phyloP scores from a whole-genome alignment of 352 stramenopile species.

The Saprolegnia parasitica region DNA sequence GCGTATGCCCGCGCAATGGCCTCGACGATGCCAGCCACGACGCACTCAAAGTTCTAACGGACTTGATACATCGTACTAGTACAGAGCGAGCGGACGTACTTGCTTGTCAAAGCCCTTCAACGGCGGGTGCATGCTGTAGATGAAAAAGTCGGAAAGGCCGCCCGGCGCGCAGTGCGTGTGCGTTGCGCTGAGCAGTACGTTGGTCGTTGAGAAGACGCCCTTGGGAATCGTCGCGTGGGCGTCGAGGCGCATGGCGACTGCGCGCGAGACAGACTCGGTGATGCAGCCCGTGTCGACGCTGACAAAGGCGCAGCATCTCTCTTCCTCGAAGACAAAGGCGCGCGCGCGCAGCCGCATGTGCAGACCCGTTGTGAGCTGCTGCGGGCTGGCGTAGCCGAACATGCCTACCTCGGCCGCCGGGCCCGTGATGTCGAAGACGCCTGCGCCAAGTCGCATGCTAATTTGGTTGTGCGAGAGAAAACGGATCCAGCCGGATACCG shows the following conservation, averaged over 20 bases:
- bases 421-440: constrained; percentile 82
- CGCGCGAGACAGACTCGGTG: constrained; percentile 82
- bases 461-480: neutral
- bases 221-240: constrained; percentile 38
- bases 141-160: constrained; percentile 89
- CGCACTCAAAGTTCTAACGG: constrained; percentile 84
- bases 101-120: constrained; percentile 52
- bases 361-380: constrained; percentile 72
- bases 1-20: constrained; percentile 70
- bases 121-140: constrained; percentile 84
- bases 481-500: neutral
- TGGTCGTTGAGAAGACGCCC: constrained; percentile 56
- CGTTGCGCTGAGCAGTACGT: constrained; percentile 86
- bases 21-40: constrained; percentile 84
- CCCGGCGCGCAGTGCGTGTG: constrained; percentile 89
- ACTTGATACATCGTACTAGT: constrained; percentile 1
- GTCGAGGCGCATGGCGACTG: constrained; percentile 60
- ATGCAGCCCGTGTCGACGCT: constrained; percentile 86
- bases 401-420: constrained; percentile 79
- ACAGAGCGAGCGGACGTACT: neutral
- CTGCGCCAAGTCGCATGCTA: constrained; percentile 56
- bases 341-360: constrained; percentile 82
- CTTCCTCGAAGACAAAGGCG: constrained; percentile 66
- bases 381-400: constrained; percentile 82
- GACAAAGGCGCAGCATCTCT: constrained; percentile 73